These are phyloP conservation scores for Ustilago cynodontis DNA, from an alignment of 1,284 basidiomycete species.

Conservation along the genomic window DNA sequence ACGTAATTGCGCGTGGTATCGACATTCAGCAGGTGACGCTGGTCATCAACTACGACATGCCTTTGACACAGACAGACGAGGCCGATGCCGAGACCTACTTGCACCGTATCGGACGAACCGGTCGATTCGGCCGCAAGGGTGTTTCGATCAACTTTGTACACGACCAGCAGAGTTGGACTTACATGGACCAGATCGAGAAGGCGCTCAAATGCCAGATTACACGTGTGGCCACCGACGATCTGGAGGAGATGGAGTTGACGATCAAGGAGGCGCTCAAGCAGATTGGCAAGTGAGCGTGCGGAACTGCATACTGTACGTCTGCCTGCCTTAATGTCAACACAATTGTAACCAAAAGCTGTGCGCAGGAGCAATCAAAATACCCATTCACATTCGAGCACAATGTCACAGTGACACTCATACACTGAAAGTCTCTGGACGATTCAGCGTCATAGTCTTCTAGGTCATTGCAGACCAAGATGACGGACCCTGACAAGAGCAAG, in stretches of 20 bases:
- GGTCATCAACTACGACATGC: slow-evolving; percentile 89
- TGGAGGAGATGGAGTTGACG: slow-evolving; percentile 68
- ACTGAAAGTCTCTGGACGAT: not conserved
- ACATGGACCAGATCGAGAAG: slow-evolving; percentile 68
- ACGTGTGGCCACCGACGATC: slow-evolving; percentile 65
- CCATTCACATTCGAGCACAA: no score
- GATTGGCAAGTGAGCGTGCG: slow-evolving; percentile 38
- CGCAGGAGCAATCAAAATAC: slow-evolving; percentile 24
- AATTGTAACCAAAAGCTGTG: not conserved
- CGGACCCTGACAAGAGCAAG: not conserved
- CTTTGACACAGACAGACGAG: slow-evolving; percentile 74
- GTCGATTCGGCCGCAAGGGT: slow-evolving; percentile 68
- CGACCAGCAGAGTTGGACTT: slow-evolving; percentile 62
- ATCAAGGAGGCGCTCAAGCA: slow-evolving; percentile 67
- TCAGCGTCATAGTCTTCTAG: no score
- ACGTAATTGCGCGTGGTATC: slow-evolving; percentile 97
- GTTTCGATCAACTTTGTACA: slow-evolving; percentile 70
- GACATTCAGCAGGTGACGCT: slow-evolving; percentile 96
- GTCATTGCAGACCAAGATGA: not conserved
- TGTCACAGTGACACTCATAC: no score
- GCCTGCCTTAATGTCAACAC: not conserved
- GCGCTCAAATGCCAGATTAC: slow-evolving; percentile 65
- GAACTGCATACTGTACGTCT: not conserved
- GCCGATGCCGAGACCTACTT: slow-evolving; percentile 98
- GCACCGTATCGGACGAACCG: slow-evolving; percentile 84